phyloP scores from a whole-genome alignment of 768 basidiomycete genomes.

The Russula earlei region DNA sequence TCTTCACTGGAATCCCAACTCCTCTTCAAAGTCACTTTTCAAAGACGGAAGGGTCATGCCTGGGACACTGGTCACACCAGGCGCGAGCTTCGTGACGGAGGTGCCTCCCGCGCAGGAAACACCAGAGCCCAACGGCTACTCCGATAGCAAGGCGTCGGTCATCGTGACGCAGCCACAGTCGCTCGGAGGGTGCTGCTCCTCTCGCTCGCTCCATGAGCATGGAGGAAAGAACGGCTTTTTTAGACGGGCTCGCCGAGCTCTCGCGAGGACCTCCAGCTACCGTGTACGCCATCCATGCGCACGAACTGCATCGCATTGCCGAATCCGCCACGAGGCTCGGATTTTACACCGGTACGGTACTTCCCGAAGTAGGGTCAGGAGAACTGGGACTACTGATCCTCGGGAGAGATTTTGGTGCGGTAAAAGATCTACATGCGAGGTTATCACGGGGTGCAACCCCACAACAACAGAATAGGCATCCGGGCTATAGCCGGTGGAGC shows the following conservation, averaged over 20 bases:
- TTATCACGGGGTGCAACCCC: slow-evolving; percentile 1
- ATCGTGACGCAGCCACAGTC: not conserved
- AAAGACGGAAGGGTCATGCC: slow-evolving; percentile 18
- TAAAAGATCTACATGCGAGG: slow-evolving; percentile 7
- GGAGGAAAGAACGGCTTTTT: slow-evolving; percentile 14
- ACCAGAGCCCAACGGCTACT: not conserved
- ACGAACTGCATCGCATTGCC: slow-evolving; percentile 7
- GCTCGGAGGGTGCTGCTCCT: not conserved
- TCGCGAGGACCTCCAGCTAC: slow-evolving; percentile 15
- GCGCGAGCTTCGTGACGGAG: slow-evolving; percentile 9
- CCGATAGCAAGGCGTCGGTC: slow-evolving; percentile 3
- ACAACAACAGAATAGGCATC: slow-evolving; percentile 3
- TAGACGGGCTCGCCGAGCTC: slow-evolving; percentile 14
- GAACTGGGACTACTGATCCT: slow-evolving; percentile 17
- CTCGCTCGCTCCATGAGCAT: slow-evolving; percentile 17
- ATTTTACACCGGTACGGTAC: slow-evolving; percentile 14
- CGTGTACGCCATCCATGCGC: slow-evolving; percentile 13
- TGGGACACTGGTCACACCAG: slow-evolving; percentile 15
- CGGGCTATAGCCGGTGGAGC: slow-evolving; percentile 15
- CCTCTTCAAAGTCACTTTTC: not conserved
- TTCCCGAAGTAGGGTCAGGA: not conserved
- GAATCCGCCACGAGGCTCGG: slow-evolving; percentile 14
- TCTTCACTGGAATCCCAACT: not conserved
- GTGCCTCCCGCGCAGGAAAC: not conserved
- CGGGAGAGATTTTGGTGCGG: slow-evolving; percentile 14